Base-by-base conservation (phyloP, 805 yeast species). In the Yarrowia sp. region DNA sequence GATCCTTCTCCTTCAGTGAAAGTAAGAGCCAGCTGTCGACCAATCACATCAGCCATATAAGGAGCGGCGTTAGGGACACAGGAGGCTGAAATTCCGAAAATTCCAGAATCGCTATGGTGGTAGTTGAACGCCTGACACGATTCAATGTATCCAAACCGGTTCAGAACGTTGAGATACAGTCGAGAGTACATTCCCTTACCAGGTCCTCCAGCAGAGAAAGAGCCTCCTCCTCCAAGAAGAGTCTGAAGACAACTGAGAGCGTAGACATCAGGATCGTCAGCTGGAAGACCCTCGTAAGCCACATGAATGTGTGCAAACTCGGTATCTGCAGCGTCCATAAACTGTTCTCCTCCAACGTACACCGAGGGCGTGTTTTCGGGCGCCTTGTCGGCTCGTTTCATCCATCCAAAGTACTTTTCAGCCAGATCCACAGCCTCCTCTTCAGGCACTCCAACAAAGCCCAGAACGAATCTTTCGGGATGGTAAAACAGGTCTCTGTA, bases 121-220 rank as follows among this genome's bases (percentile, higher is more conserved):
- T 92, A 96, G 75, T 92, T 91, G 78, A 92, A 92, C 8, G 96
- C 84, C 71, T 86, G 80, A 74, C 97, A 91, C 71, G 89, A 87
- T 73, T 95, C 99, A 61, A 95, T 86, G 74, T 88, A 92, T 43
- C 96, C 96, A 74, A 89, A 90, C 74, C 88, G 95, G 76, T 93
- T 93, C 73, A 95, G 80, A 2, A 95, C 96, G 70, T 92, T 85
- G 0, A 97, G 90, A 78, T 92, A 95, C 28, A 96, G 83, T 66
- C 98, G 83, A 4, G 97, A 90, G 74, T 92, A 95, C 98, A 95
- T 92, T 4, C 99, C 99, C 76, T 95, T 95, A 64, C 99, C 99
- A 15, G 99, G 99, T 0, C 99, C 99, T 69, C 99, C 99, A 9
- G 99, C 98, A 17, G 96, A 87, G 73, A 95, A 95, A 1, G 98